Evolutionary conservation across 345 rosid species (phyloP), one percentile per base, ranked within the genome.

Genomic region (Geranium brycei): DNA sequence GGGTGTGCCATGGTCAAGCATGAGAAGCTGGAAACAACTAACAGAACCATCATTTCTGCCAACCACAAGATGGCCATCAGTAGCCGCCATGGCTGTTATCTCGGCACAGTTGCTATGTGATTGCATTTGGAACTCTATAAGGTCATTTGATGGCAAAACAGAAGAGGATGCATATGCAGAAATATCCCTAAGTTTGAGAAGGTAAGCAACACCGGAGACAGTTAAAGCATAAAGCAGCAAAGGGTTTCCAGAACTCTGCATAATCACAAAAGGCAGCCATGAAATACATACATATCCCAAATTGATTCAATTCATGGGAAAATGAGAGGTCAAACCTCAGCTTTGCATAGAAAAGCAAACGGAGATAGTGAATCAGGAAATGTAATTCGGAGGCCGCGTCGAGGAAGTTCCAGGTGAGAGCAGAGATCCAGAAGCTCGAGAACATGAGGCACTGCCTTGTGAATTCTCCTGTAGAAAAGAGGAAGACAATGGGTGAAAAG

Each of bases 31-130:
- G 73, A 81, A 84, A 68, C 80, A 83, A 63, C 81, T 68, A 69
- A 86, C 76, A 68, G 84, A 82, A 1, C 97, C 99, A 78, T 85
- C 90, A 32, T 74, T 68, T 51, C 81, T 81, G 51, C 95, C 97
- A 6, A 91, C 63, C 15, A 82, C 76, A 68, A 93, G 76, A 61
- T 80, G 80, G 11, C 91, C 91, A 51, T 78, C 61, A 0, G 69
- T 66, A 8, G 91, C 97, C 7, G 88, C 78, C 5, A 79, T 78
- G 70, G 85, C 72, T 2, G 86, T 85, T 64, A 90, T 81, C 53
- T 68, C 59, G 4, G 63, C 64, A 17, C 68, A 65, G 56, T 71
- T 69, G 15, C 67, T 66, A 78, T 74, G 72, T 60, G 78, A 67
- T 23, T 60, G 75, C 73, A 80, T 69, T 75, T 86, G 80, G 62